Evolutionary conservation across 495 filamentous ascomycete species (phyloP), one percentile per base, ranked within the genome.

Genomic region (Annulohypoxylon stygium): DNA sequence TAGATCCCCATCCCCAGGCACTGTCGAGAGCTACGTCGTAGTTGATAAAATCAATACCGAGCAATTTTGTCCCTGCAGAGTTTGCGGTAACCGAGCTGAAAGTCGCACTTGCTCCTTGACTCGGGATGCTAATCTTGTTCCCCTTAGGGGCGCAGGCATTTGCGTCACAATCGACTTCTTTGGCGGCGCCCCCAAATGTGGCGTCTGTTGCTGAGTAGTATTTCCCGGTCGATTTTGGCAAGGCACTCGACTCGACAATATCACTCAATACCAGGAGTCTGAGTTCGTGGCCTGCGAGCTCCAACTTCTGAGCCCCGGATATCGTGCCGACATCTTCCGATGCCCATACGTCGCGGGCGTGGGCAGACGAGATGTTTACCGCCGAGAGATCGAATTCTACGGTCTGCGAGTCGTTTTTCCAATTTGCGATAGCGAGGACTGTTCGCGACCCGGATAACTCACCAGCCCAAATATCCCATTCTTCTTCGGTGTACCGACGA

Each of bases 381-480:
- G 81, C 83, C 0, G 82, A 74, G 1, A 85, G 59, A 60, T 83
- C 67, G 14, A 86, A 43, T 0, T 81, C 81, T 60, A 86, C 73
- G 0, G 78, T 79, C 51, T 83, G 75, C 14, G 76, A 69, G 36
- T 79, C 77, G 39, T 81, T 78, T 16, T 67, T 71, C 84, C 84
- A 87, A 63, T 86, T 87, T 6, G 86, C 78, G 25, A 86, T 36
- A 2, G 82, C 83, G 0, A 81, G 79, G 4, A 87, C 83, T 3
- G 70, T 82, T 4, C 83, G 53, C 0, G 73, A 79, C 4, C 75
- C 79, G 0, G 80, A 81, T 36, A 88, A 76, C 10, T 79, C 79
- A 0, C 85, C 86, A 54, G 81, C 80, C 84, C 85, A 88, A 11
- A 86, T 79, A 23, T 88, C 85, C 71, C 82, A 85, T 33, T 75